Evolutionary conservation across 305 asterid species (phyloP).

Genomic region (Caryopteris hybrid): DNA sequence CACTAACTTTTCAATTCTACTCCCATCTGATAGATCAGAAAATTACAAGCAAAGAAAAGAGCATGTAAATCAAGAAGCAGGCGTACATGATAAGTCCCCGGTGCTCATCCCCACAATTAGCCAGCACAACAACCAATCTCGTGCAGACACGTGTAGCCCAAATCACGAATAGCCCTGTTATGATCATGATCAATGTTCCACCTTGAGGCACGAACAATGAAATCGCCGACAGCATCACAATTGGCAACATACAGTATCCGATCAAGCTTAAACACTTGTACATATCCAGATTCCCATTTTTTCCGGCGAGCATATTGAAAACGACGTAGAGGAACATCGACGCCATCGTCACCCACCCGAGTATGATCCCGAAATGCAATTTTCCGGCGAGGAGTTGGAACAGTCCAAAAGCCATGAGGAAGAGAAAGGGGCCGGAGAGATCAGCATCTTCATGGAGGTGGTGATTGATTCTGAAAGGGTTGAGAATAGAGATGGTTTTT

Average conservation of each 20-base stretch:
- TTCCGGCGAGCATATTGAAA: slow-evolving; percentile 84
- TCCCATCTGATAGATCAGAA: slow-evolving; percentile 34
- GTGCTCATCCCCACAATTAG: slow-evolving; percentile 75
- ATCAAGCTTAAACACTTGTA: slow-evolving; percentile 67
- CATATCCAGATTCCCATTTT: slow-evolving; percentile 65
- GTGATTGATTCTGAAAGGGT: slow-evolving; percentile 44
- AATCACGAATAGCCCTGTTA: slow-evolving; percentile 50
- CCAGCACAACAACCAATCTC: slow-evolving; percentile 65
- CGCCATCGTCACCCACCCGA: slow-evolving; percentile 73
- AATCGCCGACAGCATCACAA: slow-evolving; percentile 65
- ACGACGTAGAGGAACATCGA: slow-evolving; percentile 64
- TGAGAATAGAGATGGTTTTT: slow-evolving; percentile 34
- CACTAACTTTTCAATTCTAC: background rate
- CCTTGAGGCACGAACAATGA: slow-evolving; percentile 72
- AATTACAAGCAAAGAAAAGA: slow-evolving; percentile 66
- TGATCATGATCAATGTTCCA: slow-evolving; percentile 44
- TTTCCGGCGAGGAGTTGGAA: slow-evolving; percentile 79
- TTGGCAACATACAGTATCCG: slow-evolving; percentile 74
- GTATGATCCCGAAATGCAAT: slow-evolving; percentile 52
- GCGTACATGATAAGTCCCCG: slow-evolving; percentile 67
- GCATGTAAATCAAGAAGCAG: slow-evolving; percentile 66
- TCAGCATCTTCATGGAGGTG: slow-evolving; percentile 72
- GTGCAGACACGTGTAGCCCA: slow-evolving; percentile 84
- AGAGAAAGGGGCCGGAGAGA: slow-evolving; percentile 52
- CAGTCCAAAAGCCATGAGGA: slow-evolving; percentile 59